Base-by-base conservation (phyloP, 2,329 filamentous ascomycete genomes). In the Aspergillus novofumigatus region DNA sequence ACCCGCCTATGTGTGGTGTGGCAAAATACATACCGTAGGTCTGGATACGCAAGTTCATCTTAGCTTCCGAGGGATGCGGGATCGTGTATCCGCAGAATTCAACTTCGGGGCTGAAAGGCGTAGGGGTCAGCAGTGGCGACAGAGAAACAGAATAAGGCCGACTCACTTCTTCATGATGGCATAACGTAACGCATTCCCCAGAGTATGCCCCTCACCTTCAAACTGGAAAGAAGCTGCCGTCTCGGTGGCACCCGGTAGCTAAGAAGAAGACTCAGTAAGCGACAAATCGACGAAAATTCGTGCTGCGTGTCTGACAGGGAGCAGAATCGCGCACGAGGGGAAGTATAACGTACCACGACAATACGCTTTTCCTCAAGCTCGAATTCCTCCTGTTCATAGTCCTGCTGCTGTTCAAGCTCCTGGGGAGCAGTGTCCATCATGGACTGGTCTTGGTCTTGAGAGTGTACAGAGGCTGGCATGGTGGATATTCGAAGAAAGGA, bases 1-100 rank as follows among this genome's bases (percentile, higher is more conserved):
- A 11, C 21, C 23, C 8, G 42, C 42, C 20, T 23, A 11, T 3
- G 11, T 10, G 42, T 45, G 21, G 42, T 4, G 23, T 23, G 23
- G 23, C 26, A 4, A 26, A 23, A 26, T 21, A 47, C 86, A 72
- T 79, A 96, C 93, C 90, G 69, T 94, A 97, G 64, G 93, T 99
- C 77, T 99, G 94, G 61, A 99, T 97, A 68, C 94, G 86, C 60
- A 99, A 80, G 71, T 97, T 96, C 93, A 99, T 96, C 78, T 96
- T 94, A 44, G 87, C 80, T 76, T 99, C 94, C 42, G 92, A 96
- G 52, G 94, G 94, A 77, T 99, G 94, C 29, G 94, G 94, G 60
- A 99, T 97, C 7, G 93, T 91, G 76, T 99, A 99, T 59, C 93
- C 94, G 76, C 94, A 97, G 77, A 99, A 97, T 74, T 99, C 94